Evolutionary conservation across 129 eudicot genomes (phyloP), one percentile per base, ranked within the genome.

Genomic region (Pseudognaphalium luteoalbum): DNA sequence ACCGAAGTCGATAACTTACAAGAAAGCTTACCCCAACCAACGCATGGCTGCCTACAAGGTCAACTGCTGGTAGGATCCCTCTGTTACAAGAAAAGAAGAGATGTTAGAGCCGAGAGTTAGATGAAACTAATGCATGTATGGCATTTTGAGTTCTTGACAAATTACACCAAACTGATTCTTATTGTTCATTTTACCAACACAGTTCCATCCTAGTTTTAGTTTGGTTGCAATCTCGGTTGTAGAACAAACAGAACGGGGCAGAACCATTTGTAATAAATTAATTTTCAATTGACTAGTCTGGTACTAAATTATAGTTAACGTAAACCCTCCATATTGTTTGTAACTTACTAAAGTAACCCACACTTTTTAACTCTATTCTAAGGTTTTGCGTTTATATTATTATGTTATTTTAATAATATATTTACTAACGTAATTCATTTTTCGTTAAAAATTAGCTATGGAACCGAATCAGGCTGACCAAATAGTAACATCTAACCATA

Each of bases 31-130:
- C 99, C 92, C 99, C 99, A 78, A 95, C 99, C 63, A 95, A 29
- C 10, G 82, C 92, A 4, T 89, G 85, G 0, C 79, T 21, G 84
- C 99, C 85, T 47, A 91, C 79, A 80, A 89, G 91, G 57, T 95
- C 99, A 30, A 95, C 83, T 32, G 99, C 97, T 15, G 99, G 96
- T 75, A 95, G 80, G 79, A 95, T 95, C 76, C 99, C 99, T 57
- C 99, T 95, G 97, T 71, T 81, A 6, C 66, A 72, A 3, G 7
- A 32, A 25, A 30, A 70, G 41, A 5, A 39, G n/a, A 68, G 16
- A 28, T 44, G 39, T 78, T 42, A 37, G 66, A n/a, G 16, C n/a
- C 14, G 7, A 20, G 42, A 42, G 62, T 47, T 52, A 22, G 15
- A 39, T 44, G 52, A 80, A 50, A 57, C 62, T 16, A 57, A 19